Evolutionary conservation across 73 alveolate genomes (phyloP), one percentile per base, ranked within the genome.

Genomic region (Paramecium biaurelia): DNA sequence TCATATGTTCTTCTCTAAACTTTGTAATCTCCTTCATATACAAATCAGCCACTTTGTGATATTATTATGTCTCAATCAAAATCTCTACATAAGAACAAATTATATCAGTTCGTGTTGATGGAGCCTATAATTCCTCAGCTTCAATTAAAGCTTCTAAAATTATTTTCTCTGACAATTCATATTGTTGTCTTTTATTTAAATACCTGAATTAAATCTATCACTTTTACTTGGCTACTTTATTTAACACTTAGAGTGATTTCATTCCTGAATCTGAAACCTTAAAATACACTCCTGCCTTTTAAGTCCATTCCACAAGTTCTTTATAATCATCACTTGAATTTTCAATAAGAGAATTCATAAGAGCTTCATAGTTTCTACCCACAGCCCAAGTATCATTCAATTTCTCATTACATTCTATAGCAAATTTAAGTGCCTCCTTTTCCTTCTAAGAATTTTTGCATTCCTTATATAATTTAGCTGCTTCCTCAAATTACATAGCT

Each of bases 381-480:
- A 79, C 90, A 79, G 90, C 90, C 90, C 90, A 79, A 8, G 90
- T 24, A 79, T 79, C 76, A 45, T 79, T 42, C 30, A 79, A 79
- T 42, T 79, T 9, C 30, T 79, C 90, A 34, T 79, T 79, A 24
- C 90, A 79, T 24, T 43, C 70, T 2, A 79, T 43, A 5, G 76
- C 72, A n/a, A 43, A 34, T 79, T 23, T 38, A 5, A 41, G 49
- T 21, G 76, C 74, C 7, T 79, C 90, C 18, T 45, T 79, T 42
- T 79, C 90, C 9, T 79, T 79, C 10, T 21, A 3, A 24, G 7
- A 8, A 79, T 42, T 38, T 30, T 79, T 79, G 42, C 63, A 38
- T 79, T 79, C 45, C 56, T 47, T 79, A 45, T 79, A 79, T 5
- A 79, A 21, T 21, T 79, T 79, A 2, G 90, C 90, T 9, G 90